Conservation (phyloP, 768 basidiomycete genomes). For the Kwoniella sp. region DNA sequence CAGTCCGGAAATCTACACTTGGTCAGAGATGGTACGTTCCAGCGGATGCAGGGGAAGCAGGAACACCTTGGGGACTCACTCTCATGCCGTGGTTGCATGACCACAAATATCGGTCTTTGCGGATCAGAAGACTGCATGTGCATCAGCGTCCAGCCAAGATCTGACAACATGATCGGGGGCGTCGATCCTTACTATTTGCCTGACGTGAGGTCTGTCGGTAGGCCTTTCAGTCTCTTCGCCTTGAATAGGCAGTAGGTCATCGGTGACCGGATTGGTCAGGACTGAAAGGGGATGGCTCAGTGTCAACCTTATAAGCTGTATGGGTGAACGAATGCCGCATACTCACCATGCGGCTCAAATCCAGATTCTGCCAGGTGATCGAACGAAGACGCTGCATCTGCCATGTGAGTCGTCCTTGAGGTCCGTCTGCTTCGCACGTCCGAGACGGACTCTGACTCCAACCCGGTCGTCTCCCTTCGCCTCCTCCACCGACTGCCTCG, state of each 20-base stretch:
- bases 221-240: slow-evolving; percentile 22
- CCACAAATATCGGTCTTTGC: slow-evolving; percentile 30
- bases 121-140: slow-evolving; percentile 23
- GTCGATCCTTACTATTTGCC: slow-evolving; percentile 33
- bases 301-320: too few relatives aligned
- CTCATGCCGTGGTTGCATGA: slow-evolving; percentile 28
- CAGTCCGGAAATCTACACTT: slow-evolving; percentile 3
- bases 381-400: slow-evolving; percentile 20
- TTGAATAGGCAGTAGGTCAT: slow-evolving; percentile 34
- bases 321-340: background rate
- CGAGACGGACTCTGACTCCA: background rate
- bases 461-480: slow-evolving; percentile 13
- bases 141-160: background rate
- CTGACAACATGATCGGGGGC: background rate
- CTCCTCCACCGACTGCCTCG: slow-evolving; percentile 3
- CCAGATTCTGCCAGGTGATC: slow-evolving; percentile 24
- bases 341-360: slow-evolving; percentile 23
- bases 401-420: slow-evolving; percentile 4
- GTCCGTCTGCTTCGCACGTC: background rate
- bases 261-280: slow-evolving; percentile 31
- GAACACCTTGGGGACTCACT: slow-evolving; percentile 7
- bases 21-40: background rate
- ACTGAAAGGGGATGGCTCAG: slow-evolving; percentile 13
- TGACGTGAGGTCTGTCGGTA: slow-evolving; percentile 21
- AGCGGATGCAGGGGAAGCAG: background rate